phyloP scores from a whole-genome alignment of 352 stramenopile species.

The Phytophthora chlamydospora region DNA sequence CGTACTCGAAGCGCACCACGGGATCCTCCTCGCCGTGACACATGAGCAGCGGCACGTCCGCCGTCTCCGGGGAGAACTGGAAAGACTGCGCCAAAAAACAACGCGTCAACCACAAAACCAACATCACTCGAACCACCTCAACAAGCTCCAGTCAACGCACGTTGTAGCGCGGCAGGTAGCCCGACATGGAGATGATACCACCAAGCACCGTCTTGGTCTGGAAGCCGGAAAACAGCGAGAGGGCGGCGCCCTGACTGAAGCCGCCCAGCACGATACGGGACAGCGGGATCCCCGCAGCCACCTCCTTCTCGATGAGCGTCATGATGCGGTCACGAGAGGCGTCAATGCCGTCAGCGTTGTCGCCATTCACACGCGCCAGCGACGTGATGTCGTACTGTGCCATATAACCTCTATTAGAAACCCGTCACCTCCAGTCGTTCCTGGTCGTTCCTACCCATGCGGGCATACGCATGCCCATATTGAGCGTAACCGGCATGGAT shows the following conservation, averaged over 20 bases:
- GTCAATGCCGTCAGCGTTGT: conserved; percentile 91
- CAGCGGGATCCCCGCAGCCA: conserved; percentile 74
- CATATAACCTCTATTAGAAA: not conserved
- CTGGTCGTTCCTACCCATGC: conserved; percentile 75
- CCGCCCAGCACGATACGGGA: conserved; percentile 93
- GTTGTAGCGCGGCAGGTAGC: conserved; percentile 67
- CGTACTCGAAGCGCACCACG: conserved; percentile 70
- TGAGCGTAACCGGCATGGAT: conserved; percentile 93
- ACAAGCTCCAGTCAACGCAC: conserved; percentile 20
- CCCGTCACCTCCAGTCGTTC: not conserved
- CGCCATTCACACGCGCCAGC: conserved; percentile 84
- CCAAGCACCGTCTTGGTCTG: conserved; percentile 66
- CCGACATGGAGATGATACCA: conserved; percentile 74
- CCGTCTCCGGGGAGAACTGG: conserved; percentile 50
- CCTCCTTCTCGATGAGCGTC: conserved; percentile 84
- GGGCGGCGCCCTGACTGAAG: conserved; percentile 93
- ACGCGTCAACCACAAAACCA: conserved; percentile 6
- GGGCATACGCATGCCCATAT: conserved; percentile 94
- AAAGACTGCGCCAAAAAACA: conserved; percentile 42
- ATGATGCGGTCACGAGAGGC: conserved; percentile 72
- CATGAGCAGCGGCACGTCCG: conserved; percentile 75
- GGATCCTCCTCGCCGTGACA: conserved; percentile 77
- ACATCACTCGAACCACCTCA: not conserved
- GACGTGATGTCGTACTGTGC: conserved; percentile 93
- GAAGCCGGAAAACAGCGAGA: conserved; percentile 88